Evolutionary conservation across 805 yeast species (phyloP), one percentile per base, ranked within the genome.

Genomic region (Nadsonia fulvescens): DNA sequence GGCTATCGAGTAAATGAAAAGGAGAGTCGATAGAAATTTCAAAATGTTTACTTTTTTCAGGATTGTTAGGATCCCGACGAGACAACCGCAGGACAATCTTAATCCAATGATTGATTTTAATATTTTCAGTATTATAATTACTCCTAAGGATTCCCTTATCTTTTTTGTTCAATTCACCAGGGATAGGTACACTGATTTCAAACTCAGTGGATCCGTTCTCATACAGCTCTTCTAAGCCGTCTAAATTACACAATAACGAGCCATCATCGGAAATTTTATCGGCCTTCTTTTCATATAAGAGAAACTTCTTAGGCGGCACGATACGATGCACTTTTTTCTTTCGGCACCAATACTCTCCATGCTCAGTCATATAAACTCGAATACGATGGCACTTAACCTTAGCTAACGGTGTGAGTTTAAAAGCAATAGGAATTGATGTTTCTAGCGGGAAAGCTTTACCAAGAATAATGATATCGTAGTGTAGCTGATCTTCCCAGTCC

Each of bases 21-120:
- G 98, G 98, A 3, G 94, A 78, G 49, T 89, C 99, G 30, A 89
- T 86, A 32, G 81, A 71, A 23, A 89, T 77, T 53, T 89, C 99
- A 45, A 76, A 89, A 44, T 82, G 95, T 45, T 83, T 89, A 23
- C 92, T 58, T 43, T 78, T 78, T 14, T 38, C 34, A 13, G 49
- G 44, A 27, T 41, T 36, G 8, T 37, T 62, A 24, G 63, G 60
- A 30, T 35, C 42, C n/a, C 59, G 43, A 37, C 63, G 66, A 4
- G 93, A 77, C 20, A 89, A 56, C 27, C 96, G 55, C 27, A 89
- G 52, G 35, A 92, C 75, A 9, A 89, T 63, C 51, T 89, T 89
- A 40, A 89, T 70, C 95, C 98, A 89, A 51, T 89, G 99, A 41
- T 78, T 86, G 5, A 89, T 63, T 51, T 81, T 83, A 34, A 89